Conservation (phyloP, 163 green algal genomes). For the Chlorella variabilis region DNA sequence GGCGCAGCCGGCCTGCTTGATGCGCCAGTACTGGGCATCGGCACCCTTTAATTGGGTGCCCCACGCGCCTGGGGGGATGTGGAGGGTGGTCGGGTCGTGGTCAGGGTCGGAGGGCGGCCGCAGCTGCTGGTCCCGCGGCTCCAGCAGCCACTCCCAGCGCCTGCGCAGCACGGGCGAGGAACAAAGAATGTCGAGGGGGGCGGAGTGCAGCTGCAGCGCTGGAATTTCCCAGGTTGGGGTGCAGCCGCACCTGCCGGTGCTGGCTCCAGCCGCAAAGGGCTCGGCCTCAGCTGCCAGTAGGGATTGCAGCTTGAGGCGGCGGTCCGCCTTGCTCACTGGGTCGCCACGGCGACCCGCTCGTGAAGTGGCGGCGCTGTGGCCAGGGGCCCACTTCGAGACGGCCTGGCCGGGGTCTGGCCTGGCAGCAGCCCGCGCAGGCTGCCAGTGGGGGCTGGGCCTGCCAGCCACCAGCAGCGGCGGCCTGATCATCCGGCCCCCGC, state of each 20-base stretch:
- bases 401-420: no score
- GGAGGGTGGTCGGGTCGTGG: conserved; percentile 41
- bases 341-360: neutral
- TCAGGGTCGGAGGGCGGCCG: conserved; percentile 10
- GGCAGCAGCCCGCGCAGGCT: no score
- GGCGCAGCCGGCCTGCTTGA: conserved; percentile 51
- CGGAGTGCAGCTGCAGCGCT: neutral
- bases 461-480: no score
- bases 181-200: no score
- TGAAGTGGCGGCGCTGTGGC: no score
- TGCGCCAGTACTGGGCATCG: conserved; percentile 56
- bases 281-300: conserved; percentile 6
- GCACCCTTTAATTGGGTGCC: neutral
- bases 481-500: no score
- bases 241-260: neutral
- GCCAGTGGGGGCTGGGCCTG: no score
- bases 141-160: conserved; percentile 44
- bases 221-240: no score
- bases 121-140: conserved; percentile 9
- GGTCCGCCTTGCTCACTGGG: neutral
- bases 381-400: no score
- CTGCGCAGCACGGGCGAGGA: neutral
- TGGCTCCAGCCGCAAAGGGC: neutral
- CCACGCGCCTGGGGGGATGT: conserved; percentile 21
- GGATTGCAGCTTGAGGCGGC: neutral